Evolutionary conservation across 352 stramenopile species (phyloP).

Genomic region (Pythium aristosporum): DNA sequence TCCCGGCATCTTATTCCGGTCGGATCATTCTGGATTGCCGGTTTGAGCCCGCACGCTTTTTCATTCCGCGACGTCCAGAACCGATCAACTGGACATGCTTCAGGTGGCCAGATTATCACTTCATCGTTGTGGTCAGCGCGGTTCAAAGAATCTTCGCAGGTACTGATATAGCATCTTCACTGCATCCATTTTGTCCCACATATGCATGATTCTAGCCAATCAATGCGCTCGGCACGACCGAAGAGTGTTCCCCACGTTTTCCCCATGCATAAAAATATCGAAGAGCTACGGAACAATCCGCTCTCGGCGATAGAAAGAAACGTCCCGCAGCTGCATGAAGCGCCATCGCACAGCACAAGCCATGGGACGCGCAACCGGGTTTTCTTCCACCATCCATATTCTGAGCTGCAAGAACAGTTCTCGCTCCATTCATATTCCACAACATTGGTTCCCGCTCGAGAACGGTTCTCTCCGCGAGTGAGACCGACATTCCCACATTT

Average conservation of each 20-base stretch:
- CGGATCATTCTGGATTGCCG: background rate
- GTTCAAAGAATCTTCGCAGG: constrained; percentile 2
- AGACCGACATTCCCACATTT: background rate
- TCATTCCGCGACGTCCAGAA: background rate
- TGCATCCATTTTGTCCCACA: constrained; percentile 18
- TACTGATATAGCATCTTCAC: constrained; percentile 5
- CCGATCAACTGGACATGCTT: background rate
- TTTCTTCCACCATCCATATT: constrained; percentile 10
- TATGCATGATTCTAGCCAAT: constrained; percentile 4
- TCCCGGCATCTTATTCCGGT: constrained; percentile 2
- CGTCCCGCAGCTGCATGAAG: constrained; percentile 3
- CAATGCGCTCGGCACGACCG: background rate
- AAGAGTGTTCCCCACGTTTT: constrained; percentile 2
- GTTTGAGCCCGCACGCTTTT: background rate
- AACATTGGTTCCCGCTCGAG: background rate
- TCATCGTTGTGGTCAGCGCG: constrained; percentile 10
- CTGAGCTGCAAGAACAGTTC: too few relatives aligned
- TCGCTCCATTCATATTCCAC: background rate
- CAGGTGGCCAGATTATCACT: background rate
- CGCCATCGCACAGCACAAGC: background rate
- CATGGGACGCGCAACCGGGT: background rate
- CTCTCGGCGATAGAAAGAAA: constrained; percentile 10
- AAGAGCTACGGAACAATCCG: constrained; percentile 11
- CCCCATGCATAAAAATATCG: constrained; percentile 19
- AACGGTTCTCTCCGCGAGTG: background rate